A percentile compares a stretch with the other conserved stretches of the same genome.
Conservation (phyloP, 2,329 filamentous ascomycete genomes). For the Penicillium sp. region DNA sequence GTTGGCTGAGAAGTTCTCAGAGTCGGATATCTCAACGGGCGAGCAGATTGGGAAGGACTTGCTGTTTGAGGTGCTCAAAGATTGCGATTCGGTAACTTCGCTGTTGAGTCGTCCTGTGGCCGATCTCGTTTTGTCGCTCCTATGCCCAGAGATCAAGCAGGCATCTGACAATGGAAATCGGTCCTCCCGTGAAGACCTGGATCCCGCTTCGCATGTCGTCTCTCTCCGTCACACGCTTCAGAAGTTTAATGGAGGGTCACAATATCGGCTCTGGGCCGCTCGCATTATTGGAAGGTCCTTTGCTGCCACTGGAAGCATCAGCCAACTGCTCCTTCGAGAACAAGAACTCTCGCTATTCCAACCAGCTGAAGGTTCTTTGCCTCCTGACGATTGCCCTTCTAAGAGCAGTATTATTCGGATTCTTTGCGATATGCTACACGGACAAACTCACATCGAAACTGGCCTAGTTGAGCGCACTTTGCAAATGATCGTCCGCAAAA, state of each 20-base stretch:
- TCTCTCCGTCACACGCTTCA: conserved; percentile 74
- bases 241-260: conserved; percentile 58
- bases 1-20: conserved; percentile 64
- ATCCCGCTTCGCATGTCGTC: conserved; percentile 59
- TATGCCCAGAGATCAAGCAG: conserved; percentile 70
- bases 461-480: conserved; percentile 46
- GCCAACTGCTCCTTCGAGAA: conserved; percentile 47
- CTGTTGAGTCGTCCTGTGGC: conserved; percentile 69
- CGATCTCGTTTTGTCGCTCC: conserved; percentile 41
- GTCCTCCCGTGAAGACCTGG: conserved; percentile 63
- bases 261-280: conserved; percentile 81
- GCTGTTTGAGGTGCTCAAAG: conserved; percentile 72
- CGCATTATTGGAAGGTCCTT: conserved; percentile 80
- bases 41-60: conserved; percentile 74
- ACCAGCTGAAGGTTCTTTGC: conserved; percentile 3
- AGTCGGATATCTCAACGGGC: conserved; percentile 64
- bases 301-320: conserved; percentile 65
- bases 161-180: conserved; percentile 59
- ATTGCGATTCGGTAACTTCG: conserved; percentile 59
- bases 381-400: conserved; percentile 42
- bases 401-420: conserved; percentile 61
- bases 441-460: conserved; percentile 49
- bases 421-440: conserved; percentile 60
- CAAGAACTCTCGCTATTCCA: conserved; percentile 33
- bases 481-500: conserved; percentile 41